phyloP scores from a whole-genome alignment of 2,329 filamentous ascomycete genomes.

The Fusarium sp. region DNA sequence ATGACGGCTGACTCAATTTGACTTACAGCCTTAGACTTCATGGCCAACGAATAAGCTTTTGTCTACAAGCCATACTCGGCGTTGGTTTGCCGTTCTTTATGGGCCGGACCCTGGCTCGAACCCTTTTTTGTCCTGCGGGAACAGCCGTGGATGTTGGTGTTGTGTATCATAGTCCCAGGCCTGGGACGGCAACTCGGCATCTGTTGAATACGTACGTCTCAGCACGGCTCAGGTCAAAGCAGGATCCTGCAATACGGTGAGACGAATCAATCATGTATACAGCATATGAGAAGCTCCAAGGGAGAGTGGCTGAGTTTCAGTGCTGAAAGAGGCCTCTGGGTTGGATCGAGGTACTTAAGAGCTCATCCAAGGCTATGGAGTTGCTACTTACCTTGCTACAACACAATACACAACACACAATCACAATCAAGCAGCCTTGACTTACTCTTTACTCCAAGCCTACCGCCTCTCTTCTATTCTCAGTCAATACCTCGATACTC shows the following conservation, averaged over 20 bases:
- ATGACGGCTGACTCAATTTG: slow-evolving; percentile 35
- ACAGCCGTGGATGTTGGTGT: slow-evolving; percentile 11
- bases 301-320: slow-evolving; percentile 25
- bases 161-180: neutral
- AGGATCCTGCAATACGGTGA: slow-evolving; percentile 13
- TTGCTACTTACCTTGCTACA: slow-evolving; percentile 20
- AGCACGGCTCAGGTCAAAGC: slow-evolving; percentile 1
- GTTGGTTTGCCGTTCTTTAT: slow-evolving; percentile 35
- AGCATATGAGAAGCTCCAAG: slow-evolving; percentile 3
- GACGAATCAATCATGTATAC: slow-evolving; percentile 23
- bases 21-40: neutral
- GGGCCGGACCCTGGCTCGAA: slow-evolving; percentile 17
- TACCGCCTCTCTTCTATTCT: slow-evolving; percentile 12
- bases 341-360: slow-evolving; percentile 36
- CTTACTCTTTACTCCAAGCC: slow-evolving; percentile 31
- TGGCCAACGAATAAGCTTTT: slow-evolving; percentile 31
- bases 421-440: slow-evolving; percentile 30
- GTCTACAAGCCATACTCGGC: slow-evolving; percentile 35
- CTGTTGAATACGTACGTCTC: slow-evolving; percentile 28
- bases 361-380: slow-evolving; percentile 30
- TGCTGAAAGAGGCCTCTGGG: slow-evolving; percentile 24
- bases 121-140: slow-evolving; percentile 24
- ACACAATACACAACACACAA: slow-evolving; percentile 29
- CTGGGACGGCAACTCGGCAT: slow-evolving; percentile 40
- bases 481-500: slow-evolving; percentile 6